A percentile compares a stretch with the other conserved stretches of the same genome.
phyloP scores from a whole-genome alignment of 306 rosid genomes.

The Alnus glutinosa region DNA sequence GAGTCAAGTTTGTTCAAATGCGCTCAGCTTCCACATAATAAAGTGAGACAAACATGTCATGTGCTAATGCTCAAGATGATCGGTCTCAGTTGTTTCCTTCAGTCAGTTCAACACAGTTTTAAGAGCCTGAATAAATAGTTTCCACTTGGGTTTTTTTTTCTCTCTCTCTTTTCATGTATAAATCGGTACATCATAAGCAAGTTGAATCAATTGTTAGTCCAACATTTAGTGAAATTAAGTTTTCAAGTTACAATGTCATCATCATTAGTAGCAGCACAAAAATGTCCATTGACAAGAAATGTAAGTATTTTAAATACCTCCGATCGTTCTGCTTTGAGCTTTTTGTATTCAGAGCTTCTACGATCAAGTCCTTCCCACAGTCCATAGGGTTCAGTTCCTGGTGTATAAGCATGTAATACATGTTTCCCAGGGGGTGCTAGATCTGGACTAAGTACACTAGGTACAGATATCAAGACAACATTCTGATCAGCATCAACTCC shows the following conservation, averaged over 20 bases:
- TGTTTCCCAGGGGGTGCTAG: slow-evolving; percentile 87
- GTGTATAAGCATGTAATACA: slow-evolving; percentile 83
- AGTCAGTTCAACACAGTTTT: neutral
- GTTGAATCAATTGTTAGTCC: neutral
- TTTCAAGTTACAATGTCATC: neutral
- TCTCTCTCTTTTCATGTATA: no score
- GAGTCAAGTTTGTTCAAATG: slow-evolving; percentile 2
- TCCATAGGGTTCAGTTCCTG: slow-evolving; percentile 86
- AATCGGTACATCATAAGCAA: neutral
- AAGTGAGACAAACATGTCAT: neutral
- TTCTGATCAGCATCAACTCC: slow-evolving; percentile 97
- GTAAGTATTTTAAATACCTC: slow-evolving; percentile 50
- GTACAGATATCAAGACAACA: slow-evolving; percentile 88
- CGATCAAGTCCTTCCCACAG: slow-evolving; percentile 92
- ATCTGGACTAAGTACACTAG: slow-evolving; percentile 79
- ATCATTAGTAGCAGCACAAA: neutral
- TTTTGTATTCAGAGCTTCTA: slow-evolving; percentile 70
- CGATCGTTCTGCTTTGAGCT: slow-evolving; percentile 78
- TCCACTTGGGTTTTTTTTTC: neutral
- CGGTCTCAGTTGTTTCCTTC: neutral
- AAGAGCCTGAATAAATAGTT: neutral
- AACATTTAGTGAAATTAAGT: neutral
- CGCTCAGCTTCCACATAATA: neutral
- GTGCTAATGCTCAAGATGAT: neutral
- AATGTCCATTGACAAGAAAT: neutral